Evolutionary conservation across 1,139 yeast genomes (phyloP), one percentile per base, ranked within the genome.

Genomic region (Yamadazyma songkhlaensis): DNA sequence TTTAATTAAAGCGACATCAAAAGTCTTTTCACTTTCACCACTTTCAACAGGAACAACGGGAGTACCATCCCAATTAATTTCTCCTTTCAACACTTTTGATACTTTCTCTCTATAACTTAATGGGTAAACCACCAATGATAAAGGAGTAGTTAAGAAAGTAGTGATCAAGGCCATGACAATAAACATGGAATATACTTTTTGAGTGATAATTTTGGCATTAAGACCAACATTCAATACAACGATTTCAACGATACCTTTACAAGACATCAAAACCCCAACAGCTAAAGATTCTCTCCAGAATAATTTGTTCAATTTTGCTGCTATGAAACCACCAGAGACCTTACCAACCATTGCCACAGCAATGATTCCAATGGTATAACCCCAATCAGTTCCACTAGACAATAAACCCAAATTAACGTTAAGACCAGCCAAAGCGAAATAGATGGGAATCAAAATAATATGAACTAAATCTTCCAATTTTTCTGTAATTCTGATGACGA

Each of bases 171-270:
- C 88, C 94, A 84, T 84, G 32, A 85, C 77, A 42, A 85, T 77
- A 52, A 85, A 84, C 89, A 85, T 85, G 11, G 90, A 80, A 57
- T 78, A 85, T 1, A 81, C 80, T 45, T 74, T 78, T 39, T 72
- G 69, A 6, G 79, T 66, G 30, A 85, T 77, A 38, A 85, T 84
- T 0, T 76, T 75, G 2, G 92, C 84, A 45, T 77, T 78, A 41
- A 84, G 68, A 38, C 95, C 95, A 32, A 83, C 79, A 34, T 78
- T 80, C 45, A 85, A 67, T 17, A 84, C 94, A 34, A 85, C 90
- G 52, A 85, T 79, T 59, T 83, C 90, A 24, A 84, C 90, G 47
- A 84, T 83, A 60, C 95, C 95, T 57, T 85, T 85, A 69, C 95
- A 85, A 9, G 90, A 83, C 92, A 85, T 84, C 48, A 85, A 69